Evolutionary conservation across 768 basidiomycete species (phyloP).

Genomic region (Brasilioporus rufonigricans): DNA sequence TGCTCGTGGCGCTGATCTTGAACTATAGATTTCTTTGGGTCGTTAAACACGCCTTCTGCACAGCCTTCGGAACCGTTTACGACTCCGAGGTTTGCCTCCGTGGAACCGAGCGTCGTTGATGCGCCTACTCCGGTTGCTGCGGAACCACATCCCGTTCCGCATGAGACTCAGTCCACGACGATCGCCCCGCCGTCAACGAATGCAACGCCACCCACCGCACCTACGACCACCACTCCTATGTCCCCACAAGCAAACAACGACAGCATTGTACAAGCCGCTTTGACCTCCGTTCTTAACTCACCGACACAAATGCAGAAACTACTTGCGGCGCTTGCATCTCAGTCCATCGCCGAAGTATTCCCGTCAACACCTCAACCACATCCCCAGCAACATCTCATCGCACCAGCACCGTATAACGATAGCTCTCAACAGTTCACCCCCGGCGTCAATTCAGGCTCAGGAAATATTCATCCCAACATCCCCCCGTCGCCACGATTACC

Average conservation of each 20-base stretch:
- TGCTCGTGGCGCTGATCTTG: constrained; percentile 1
- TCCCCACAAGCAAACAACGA: constrained; percentile 37
- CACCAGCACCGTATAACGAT: constrained; percentile 29
- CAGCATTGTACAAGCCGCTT: constrained; percentile 45
- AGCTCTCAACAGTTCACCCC: constrained; percentile 8
- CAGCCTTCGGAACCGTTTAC: constrained; percentile 33
- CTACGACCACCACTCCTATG: constrained; percentile 7
- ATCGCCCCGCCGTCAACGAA: constrained; percentile 14
- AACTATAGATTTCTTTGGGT: constrained; percentile 40
- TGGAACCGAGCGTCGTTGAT: constrained; percentile 23
- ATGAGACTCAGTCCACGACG: constrained; percentile 16
- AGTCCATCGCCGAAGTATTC: constrained; percentile 25
- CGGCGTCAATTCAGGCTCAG: background rate
- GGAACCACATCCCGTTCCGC: constrained; percentile 13
- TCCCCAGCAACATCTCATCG: constrained; percentile 25
- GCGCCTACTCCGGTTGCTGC: constrained; percentile 10
- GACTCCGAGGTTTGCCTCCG: constrained; percentile 27
- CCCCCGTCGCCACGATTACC: constrained; percentile 13
- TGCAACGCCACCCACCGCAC: constrained; percentile 5
- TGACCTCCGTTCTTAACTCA: constrained; percentile 49
- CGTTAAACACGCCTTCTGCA: constrained; percentile 46
- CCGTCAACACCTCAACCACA: constrained; percentile 16
- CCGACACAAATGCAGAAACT: constrained; percentile 60
- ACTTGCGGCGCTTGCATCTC: constrained; percentile 40
- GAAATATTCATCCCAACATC: constrained; percentile 6